A percentile compares a stretch with the other conserved stretches of the same genome.
Conservation (phyloP, 2,329 filamentous ascomycete genomes). For the Aspergillus fischeri region DNA sequence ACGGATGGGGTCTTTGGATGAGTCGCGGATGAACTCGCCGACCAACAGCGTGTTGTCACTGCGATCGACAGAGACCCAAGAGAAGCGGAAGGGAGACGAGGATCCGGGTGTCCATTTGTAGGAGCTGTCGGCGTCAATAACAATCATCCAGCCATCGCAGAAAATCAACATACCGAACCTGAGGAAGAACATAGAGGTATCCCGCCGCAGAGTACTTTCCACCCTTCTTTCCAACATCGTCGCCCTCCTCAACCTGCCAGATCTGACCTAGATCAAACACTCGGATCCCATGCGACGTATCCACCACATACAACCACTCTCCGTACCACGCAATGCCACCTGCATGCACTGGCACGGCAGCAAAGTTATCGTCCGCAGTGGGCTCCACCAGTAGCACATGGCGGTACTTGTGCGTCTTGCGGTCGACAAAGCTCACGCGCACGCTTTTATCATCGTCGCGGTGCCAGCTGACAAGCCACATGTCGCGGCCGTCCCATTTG, state of each 20-base stretch:
- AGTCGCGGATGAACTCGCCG: constrained; percentile 30
- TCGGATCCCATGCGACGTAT: constrained; percentile 32
- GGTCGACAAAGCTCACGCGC: constrained; percentile 33
- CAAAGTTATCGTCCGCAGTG: constrained; percentile 29
- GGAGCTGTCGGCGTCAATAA: not conserved
- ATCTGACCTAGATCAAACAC: constrained; percentile 36
- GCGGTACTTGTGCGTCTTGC: constrained; percentile 25
- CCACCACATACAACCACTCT: constrained; percentile 32
- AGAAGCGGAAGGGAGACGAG: constrained; percentile 29
- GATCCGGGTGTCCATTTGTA: constrained; percentile 1
- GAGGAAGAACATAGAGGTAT: constrained; percentile 35
- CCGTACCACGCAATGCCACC: constrained; percentile 38
- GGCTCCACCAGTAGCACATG: constrained; percentile 37
- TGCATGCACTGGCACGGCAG: constrained; percentile 30
- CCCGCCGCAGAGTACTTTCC: constrained; percentile 28
- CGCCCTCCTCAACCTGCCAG: constrained; percentile 30
- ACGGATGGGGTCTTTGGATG: constrained; percentile 20
- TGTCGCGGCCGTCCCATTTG: constrained; percentile 30
- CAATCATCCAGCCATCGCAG: not conserved
- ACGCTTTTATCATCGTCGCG: constrained; percentile 23
- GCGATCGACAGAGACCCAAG: constrained; percentile 34
- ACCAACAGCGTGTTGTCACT: constrained; percentile 31
- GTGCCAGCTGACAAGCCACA: constrained; percentile 36
- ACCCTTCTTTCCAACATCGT: constrained; percentile 29
- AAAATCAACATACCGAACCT: constrained; percentile 24